Evolutionary conservation across 2,329 filamentous ascomycete genomes (phyloP).

Genomic region (Amauroascus verrucosus): DNA sequence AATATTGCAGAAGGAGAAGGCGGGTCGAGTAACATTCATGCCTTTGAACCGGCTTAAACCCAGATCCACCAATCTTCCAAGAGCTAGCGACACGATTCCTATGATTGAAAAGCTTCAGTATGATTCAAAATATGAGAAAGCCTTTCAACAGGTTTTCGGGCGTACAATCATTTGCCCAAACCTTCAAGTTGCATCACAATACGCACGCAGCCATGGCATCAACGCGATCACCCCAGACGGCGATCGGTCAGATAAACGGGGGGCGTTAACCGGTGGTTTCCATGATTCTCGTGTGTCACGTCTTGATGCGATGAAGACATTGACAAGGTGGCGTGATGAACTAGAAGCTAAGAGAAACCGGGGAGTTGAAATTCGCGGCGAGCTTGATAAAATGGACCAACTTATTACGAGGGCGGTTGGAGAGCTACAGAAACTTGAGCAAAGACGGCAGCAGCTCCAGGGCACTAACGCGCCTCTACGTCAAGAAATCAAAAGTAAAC

Average conservation of each 20-base stretch:
- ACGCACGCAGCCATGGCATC: constrained; percentile 81
- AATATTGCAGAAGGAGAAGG: constrained; percentile 64
- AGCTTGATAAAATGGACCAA: constrained; percentile 73
- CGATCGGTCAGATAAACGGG: constrained; percentile 88
- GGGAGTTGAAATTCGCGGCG: constrained; percentile 53
- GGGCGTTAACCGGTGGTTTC: constrained; percentile 89
- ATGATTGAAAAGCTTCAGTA: constrained; percentile 77
- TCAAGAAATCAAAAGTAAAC: constrained; percentile 65
- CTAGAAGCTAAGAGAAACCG: constrained; percentile 58
- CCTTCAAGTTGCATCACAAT: constrained; percentile 75
- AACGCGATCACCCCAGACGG: constrained; percentile 91
- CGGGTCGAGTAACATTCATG: constrained; percentile 88
- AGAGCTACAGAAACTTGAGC: constrained; percentile 71
- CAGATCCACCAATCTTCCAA: constrained; percentile 64
- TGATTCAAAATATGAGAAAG: constrained; percentile 65
- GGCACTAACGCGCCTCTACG: constrained; percentile 71
- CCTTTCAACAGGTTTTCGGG: constrained; percentile 90
- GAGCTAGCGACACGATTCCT: constrained; percentile 76
- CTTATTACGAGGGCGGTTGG: constrained; percentile 80
- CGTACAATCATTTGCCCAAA: constrained; percentile 92
- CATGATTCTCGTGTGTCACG: constrained; percentile 79
- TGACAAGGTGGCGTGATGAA: constrained; percentile 64
- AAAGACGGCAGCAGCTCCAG: constrained; percentile 65
- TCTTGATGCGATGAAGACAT: constrained; percentile 68
- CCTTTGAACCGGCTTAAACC: constrained; percentile 72